These are phyloP conservation scores for Perkinsus chesapeaki DNA, from an alignment of 169 alveolate species.

Conservation along the genomic window DNA sequence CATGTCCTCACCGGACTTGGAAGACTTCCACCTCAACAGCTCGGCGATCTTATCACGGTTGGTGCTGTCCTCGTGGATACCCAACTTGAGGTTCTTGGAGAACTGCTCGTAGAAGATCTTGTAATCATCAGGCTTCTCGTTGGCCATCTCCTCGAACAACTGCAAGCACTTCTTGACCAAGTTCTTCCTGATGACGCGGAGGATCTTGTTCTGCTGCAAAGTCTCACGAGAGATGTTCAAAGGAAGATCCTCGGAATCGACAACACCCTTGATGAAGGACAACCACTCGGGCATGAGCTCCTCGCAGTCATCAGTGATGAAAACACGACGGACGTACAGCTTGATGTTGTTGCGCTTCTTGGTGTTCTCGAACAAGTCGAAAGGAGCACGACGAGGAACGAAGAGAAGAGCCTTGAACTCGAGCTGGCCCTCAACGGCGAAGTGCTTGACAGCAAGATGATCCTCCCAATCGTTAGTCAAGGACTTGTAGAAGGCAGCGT, in stretches of 20 bases:
- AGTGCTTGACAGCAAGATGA: conserved; percentile 94
- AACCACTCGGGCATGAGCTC: conserved; percentile 99
- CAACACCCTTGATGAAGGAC: conserved; percentile 97
- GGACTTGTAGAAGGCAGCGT: conserved; percentile 95
- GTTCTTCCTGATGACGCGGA: conserved; percentile 95
- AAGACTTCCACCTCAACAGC: conserved; percentile 91
- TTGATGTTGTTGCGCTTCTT: conserved; percentile 97
- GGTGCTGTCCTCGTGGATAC: conserved; percentile 97
- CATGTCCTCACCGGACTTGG: conserved; percentile 97
- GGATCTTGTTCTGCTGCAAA: conserved; percentile 96
- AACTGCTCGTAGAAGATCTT: conserved; percentile 98
- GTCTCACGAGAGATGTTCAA: conserved; percentile 96
- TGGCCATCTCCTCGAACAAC: conserved; percentile 93
- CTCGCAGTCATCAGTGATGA: conserved; percentile 99
- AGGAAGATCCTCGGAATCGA: conserved; percentile 99
- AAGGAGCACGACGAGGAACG: conserved; percentile 99
- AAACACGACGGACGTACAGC: conserved; percentile 97
- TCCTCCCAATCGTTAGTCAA: conserved; percentile 99
- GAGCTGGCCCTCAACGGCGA: conserved; percentile 93
- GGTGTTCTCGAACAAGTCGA: conserved; percentile 97
- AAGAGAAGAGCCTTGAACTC: conserved; percentile 98
- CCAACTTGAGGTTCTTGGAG: conserved; percentile 96
- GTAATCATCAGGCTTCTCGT: conserved; percentile 93
- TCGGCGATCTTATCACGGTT: conserved; percentile 93
- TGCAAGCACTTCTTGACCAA: conserved; percentile 97